phyloP scores from a whole-genome alignment of 345 rosid genomes.

The Erodium maritimum region DNA sequence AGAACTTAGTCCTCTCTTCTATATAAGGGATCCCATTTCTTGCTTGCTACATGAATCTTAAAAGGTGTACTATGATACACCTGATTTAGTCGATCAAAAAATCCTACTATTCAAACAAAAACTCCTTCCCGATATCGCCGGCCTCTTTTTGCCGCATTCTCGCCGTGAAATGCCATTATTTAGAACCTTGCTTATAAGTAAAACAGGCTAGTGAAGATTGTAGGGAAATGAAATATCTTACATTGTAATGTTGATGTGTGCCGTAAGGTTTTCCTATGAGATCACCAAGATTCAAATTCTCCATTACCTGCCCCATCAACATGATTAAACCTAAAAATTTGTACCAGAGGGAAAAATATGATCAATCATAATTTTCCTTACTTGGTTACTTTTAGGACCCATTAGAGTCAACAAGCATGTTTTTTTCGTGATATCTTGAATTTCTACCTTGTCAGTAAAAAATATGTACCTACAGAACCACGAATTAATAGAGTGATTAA shows the following conservation, averaged over 20 bases:
- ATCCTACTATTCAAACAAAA: neutral
- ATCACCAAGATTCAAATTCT: slow-evolving; percentile 53
- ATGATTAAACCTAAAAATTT: slow-evolving; percentile 7
- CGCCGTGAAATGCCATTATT: too few species aligned
- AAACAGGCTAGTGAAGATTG: neutral
- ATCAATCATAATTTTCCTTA: slow-evolving; percentile 21
- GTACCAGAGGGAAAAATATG: slow-evolving; percentile 6
- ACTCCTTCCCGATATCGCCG: too few species aligned
- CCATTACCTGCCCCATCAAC: slow-evolving; percentile 42
- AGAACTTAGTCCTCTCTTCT: too few species aligned
- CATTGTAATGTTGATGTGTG: slow-evolving; percentile 62
- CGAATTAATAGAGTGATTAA: neutral
- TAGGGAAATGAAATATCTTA: slow-evolving; percentile 22
- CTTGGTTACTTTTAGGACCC: slow-evolving; percentile 64
- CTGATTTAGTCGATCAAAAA: too few species aligned
- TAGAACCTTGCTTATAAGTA: too few species aligned
- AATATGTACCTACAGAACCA: slow-evolving; percentile 52
- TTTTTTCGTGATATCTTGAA: slow-evolving; percentile 70
- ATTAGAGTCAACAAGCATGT: slow-evolving; percentile 56
- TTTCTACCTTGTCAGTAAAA: slow-evolving; percentile 73
- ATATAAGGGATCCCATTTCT: too few species aligned
- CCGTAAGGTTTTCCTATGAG: slow-evolving; percentile 77
- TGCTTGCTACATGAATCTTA: too few species aligned
- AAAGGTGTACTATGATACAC: too few species aligned
- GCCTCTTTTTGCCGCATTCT: too few species aligned